Percentiles rank a stretch among this genome's conserved stretches.
Evolutionary conservation across 495 filamentous ascomycete species (phyloP).

Genomic region (Xylaria intraflava): DNA sequence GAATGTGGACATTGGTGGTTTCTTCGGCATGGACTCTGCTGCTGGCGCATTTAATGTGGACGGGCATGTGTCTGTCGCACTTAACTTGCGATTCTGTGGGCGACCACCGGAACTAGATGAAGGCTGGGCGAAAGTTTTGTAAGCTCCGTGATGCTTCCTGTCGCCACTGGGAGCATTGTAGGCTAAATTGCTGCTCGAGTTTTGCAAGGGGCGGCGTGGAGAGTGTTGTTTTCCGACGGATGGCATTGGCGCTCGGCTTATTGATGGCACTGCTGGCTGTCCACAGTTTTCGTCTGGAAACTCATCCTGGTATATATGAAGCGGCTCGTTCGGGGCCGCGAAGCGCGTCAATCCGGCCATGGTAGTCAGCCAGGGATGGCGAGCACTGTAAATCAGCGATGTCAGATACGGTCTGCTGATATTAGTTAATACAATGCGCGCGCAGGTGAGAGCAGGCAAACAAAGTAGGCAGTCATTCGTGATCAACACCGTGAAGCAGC

Average conservation of each 20-base stretch:
- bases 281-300: conserved; percentile 32
- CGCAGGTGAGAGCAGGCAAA: conserved; percentile 3
- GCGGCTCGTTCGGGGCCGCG: conserved; percentile 42
- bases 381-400: conserved; percentile 7
- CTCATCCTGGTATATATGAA: conserved; percentile 61
- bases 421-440: conserved; percentile 2
- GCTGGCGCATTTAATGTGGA: conserved; percentile 56
- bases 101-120: conserved; percentile 35
- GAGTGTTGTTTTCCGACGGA: conserved; percentile 35
- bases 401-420: conserved; percentile 6
- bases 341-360: conserved; percentile 57
- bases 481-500: not conserved
- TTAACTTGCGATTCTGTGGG: conserved; percentile 41
- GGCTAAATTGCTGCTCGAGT: conserved; percentile 44
- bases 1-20: conserved; percentile 54
- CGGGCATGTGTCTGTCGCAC: conserved; percentile 63
- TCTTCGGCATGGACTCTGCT: conserved; percentile 86
- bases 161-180: conserved; percentile 49
- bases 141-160: conserved; percentile 53
- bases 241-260: conserved; percentile 48
- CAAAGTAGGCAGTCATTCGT: not conserved
- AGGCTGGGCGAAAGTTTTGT: conserved; percentile 38
- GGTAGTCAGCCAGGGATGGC: conserved; percentile 18
- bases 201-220: conserved; percentile 44
- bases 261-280: conserved; percentile 33